Evolutionary conservation across 192 early-diverging fungal species (phyloP).

Genomic region (Rhizoclosmatium globosum): DNA sequence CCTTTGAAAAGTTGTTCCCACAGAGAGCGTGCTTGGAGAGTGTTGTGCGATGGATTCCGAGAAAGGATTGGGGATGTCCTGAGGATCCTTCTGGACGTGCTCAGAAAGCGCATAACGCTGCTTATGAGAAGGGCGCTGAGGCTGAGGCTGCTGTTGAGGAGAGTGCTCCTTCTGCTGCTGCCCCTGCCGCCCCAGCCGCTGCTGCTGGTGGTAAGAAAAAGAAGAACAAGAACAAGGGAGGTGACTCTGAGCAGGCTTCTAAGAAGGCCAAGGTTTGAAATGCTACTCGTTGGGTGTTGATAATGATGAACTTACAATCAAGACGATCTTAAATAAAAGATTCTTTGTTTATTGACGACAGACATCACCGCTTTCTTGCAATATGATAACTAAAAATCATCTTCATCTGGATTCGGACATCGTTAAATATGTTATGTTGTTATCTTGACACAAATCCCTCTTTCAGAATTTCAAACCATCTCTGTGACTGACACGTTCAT

Average conservation of each 20-base stretch:
- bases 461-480: too few species aligned
- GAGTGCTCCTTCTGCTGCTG: not conserved
- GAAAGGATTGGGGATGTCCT: constrained; percentile 97
- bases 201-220: not conserved
- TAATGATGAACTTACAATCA: too few species aligned
- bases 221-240: constrained; percentile 2
- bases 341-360: too few species aligned
- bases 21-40: constrained; percentile 87
- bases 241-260: not conserved
- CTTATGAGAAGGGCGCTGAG: constrained; percentile 58
- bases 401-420: too few species aligned
- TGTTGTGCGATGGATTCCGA: constrained; percentile 96
- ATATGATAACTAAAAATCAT: too few species aligned
- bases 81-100: constrained; percentile 98
- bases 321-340: too few species aligned
- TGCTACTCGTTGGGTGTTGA: too few species aligned
- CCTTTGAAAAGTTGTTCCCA: constrained; percentile 95
- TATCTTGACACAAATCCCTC: too few species aligned
- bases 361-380: too few species aligned
- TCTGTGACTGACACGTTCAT: too few species aligned
- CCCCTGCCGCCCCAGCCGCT: not conserved
- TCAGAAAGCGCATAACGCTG: constrained; percentile 85
- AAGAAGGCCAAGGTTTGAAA: constrained; percentile 28
- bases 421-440: too few species aligned
- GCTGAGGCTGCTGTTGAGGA: not conserved